Evolutionary conservation across 2,329 filamentous ascomycete genomes (phyloP), one percentile per base, ranked within the genome.

Genomic region (Colletotrichum sp.): DNA sequence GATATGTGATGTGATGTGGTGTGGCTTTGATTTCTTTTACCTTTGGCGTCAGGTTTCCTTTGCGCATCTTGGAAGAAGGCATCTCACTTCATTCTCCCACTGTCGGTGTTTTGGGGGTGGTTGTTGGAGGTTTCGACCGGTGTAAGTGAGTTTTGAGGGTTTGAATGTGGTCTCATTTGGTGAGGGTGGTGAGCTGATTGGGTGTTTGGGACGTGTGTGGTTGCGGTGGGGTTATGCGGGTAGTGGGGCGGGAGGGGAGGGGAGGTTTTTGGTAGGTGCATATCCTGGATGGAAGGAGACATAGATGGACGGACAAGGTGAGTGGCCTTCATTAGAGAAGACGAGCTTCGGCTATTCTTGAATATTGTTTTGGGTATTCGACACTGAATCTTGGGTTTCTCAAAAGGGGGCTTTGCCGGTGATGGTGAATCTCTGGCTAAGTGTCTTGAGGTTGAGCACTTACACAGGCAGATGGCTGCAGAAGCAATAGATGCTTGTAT

Each of bases 11-110:
- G 15, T 12, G 18, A 13, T 12, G 18, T 48, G 28, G 26, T n/a
- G 10, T 43, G 39, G 18, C 2, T 12, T 48, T 48, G 18, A n/a
- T 48, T 48, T 48, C 39, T 12, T 32, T 32, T 55, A 77, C 77
- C 59, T 71, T 77, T 28, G 77, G 77, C 21, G 69, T 78, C 30
- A 78, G 57, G 21, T 78, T 78, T 59, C 77, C 77, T 71, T 75
- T 78, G 32, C 71, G 71, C 74, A 76, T 76, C 15, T 65, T 48
- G 59, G 21, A 32, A n/a, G 28, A 16, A 21, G 30, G 59, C 28
- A 34, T 55, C 7, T 71, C 61, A 60, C 39, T 48, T 67, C 28
- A 28, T 21, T n/a, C 26, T 65, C 36, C 16, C 4, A 39, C 32
- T 13, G 9, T 6, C 10, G 30, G 21, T 69, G 57, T 26, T 48